These are phyloP conservation scores for Kwoniella heveanensis DNA, from an alignment of 768 basidiomycete species.

Conservation along the genomic window DNA sequence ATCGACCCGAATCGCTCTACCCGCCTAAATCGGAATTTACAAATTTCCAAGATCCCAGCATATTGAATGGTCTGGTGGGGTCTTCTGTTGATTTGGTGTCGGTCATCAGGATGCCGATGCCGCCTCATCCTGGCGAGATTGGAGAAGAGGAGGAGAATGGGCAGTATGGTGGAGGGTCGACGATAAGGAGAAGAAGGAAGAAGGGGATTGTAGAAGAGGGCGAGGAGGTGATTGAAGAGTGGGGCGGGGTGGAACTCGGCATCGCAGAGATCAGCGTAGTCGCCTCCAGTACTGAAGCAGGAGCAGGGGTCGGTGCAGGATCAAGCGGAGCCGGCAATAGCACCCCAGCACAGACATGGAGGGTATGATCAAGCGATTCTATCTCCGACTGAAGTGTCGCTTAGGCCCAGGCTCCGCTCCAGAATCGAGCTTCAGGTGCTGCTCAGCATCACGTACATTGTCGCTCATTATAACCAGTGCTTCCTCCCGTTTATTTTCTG, in stretches of 20 bases:
- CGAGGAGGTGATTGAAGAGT: slow-evolving; percentile 37
- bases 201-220: slow-evolving; percentile 18
- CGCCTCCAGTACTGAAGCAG: neutral
- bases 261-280: slow-evolving; percentile 17
- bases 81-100: slow-evolving; percentile 34
- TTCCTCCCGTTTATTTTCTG: too few species aligned
- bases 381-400: too few species aligned
- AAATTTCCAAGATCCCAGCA: slow-evolving; percentile 1
- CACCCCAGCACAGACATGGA: neutral
- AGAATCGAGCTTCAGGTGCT: too few species aligned
- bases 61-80: slow-evolving; percentile 31
- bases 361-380: neutral
- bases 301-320: neutral
- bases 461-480: too few species aligned
- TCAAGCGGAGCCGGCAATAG: neutral
- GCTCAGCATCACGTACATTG: too few species aligned
- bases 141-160: too few species aligned
- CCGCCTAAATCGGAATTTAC: slow-evolving; percentile 31
- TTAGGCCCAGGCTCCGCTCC: too few species aligned
- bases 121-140: neutral
- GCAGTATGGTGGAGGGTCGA: neutral
- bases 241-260: slow-evolving; percentile 44
- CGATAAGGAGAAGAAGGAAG: slow-evolving; percentile 13
- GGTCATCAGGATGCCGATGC: slow-evolving; percentile 43
- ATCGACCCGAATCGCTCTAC: slow-evolving; percentile 33